Evolutionary conservation across 2,329 filamentous ascomycete genomes (phyloP).

Genomic region (Paecilomyces niveus): DNA sequence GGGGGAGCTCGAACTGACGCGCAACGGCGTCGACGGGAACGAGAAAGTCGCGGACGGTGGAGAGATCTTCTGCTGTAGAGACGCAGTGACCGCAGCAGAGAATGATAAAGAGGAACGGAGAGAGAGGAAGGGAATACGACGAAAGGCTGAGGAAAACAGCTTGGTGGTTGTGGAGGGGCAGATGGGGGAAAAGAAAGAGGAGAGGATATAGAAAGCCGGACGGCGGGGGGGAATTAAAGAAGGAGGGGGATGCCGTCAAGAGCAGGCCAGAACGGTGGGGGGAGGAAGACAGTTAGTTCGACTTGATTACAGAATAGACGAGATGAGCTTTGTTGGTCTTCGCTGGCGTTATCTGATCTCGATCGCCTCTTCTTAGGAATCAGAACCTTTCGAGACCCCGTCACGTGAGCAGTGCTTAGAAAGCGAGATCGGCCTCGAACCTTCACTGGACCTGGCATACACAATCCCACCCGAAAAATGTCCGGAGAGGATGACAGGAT

Average conservation of each 20-base stretch:
- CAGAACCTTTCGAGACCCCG: conserved; percentile 6
- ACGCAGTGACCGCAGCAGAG: conserved; percentile 64
- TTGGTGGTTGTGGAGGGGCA: conserved; percentile 55
- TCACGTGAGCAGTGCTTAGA: conserved; percentile 12
- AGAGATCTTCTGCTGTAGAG: conserved; percentile 55
- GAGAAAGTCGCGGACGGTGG: conserved; percentile 28
- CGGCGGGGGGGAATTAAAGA: conserved; percentile 3
- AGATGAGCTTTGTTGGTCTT: no score
- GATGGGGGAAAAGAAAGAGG: conserved; percentile 5
- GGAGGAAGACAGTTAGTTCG: not conserved
- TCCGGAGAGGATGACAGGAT: no score
- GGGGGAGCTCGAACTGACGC: conserved; percentile 30
- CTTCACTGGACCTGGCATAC: no score
- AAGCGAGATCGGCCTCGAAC: conserved; percentile 4
- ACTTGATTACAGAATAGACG: no score
- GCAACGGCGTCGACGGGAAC: conserved; percentile 31
- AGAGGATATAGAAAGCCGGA: conserved; percentile 6
- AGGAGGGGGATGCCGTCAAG: not conserved
- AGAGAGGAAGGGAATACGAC: conserved; percentile 54
- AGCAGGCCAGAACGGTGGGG: not conserved
- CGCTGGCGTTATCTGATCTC: not conserved
- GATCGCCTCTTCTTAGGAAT: conserved; percentile 3
- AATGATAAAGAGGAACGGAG: conserved; percentile 67
- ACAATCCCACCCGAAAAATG: not conserved
- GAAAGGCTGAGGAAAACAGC: conserved; percentile 82